Percentiles rank a stretch among this genome's conserved stretches.
These are phyloP conservation scores for Apiospora rasikravindrae DNA, from an alignment of 2,329 filamentous ascomycete species.

Conservation along the genomic window DNA sequence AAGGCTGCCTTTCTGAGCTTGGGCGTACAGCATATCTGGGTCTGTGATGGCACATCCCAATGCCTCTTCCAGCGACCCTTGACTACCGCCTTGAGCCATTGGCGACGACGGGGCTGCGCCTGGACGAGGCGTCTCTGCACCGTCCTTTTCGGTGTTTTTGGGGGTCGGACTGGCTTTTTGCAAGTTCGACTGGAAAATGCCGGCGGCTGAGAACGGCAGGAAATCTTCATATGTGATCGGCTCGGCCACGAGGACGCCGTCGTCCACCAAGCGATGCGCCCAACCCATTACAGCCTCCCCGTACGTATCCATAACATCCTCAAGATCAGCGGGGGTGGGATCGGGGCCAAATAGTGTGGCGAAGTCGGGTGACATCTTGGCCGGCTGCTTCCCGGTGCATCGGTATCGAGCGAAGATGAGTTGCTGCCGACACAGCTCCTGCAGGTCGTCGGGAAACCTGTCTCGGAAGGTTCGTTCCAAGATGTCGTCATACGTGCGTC, in stretches of 20 bases:
- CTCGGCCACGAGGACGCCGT: constrained; percentile 40
- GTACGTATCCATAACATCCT: neutral
- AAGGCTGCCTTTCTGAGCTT: neutral
- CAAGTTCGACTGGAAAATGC: constrained; percentile 47
- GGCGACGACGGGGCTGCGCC: no score
- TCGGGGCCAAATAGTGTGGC: neutral
- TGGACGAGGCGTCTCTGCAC: neutral
- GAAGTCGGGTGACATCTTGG: neutral
- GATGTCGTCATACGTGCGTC: constrained; percentile 30
- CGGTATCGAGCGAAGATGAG: constrained; percentile 48
- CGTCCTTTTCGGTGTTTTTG: neutral
- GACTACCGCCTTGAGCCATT: neutral
- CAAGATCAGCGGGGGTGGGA: no score
- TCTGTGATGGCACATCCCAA: neutral
- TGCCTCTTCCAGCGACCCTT: neutral
- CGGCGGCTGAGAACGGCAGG: constrained; percentile 56
- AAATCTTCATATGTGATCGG: constrained; percentile 62
- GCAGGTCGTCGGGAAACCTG: constrained; percentile 48
- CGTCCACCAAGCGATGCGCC: constrained; percentile 40
- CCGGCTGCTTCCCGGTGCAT: constrained; percentile 27
- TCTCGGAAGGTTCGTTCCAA: constrained; percentile 34
- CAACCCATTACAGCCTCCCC: neutral
- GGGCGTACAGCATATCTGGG: neutral
- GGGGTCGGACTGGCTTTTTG: neutral
- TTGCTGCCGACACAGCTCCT: constrained; percentile 39